Evolutionary conservation across 1,284 basidiomycete species (phyloP), one percentile per base, ranked within the genome.

Genomic region (Hortiboletus rubellus): DNA sequence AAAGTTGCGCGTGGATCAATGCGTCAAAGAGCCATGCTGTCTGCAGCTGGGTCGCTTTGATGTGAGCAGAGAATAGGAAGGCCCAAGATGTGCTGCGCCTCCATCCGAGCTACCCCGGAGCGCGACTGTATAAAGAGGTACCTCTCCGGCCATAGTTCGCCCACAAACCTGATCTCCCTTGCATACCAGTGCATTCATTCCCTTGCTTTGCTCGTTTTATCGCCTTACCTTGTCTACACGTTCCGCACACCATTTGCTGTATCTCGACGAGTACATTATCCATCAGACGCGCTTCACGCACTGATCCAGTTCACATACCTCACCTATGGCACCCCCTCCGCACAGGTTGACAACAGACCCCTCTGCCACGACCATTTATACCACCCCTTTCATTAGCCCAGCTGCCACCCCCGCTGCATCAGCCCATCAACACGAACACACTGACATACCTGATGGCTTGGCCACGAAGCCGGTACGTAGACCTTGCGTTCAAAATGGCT

Each of bases 91-190:
- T 9, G 12, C 41, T 24, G 12, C 2, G 7, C 15, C 2, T 9
- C 24, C 17, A 38, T 24, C 30, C 30, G 12, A 24, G 6, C 44
- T 31, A 45, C 45, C 31, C 40, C 10, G 9, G 33, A 34, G 34
- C 22, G 30, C 33, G 17, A 60, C 4, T 18, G 27, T 57, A 61
- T 63, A 57, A 63, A 60, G 38, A 48, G 12, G 22, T 11, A 8
- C 11, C 34, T 3, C 31, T n/a, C 24, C 33, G 8, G 18, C 34
- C 8, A 1, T 46, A 9, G 36, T 31, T 33, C 1, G 8, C 27
- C 17, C 15, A 50, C 22, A 24, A 41, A 44, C 44, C 3, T 6
- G 17, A 24, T 7, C 46, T 46, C 36, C 12, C 30, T 24, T 24
- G 36, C 5, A 31, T 34, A 38, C 36, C n/a, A 30, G 27, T 12